A percentile compares a stretch with the other conserved stretches of the same genome.
Evolutionary conservation across 495 filamentous ascomycete species (phyloP).

Genomic region (Apodospora peruviana): DNA sequence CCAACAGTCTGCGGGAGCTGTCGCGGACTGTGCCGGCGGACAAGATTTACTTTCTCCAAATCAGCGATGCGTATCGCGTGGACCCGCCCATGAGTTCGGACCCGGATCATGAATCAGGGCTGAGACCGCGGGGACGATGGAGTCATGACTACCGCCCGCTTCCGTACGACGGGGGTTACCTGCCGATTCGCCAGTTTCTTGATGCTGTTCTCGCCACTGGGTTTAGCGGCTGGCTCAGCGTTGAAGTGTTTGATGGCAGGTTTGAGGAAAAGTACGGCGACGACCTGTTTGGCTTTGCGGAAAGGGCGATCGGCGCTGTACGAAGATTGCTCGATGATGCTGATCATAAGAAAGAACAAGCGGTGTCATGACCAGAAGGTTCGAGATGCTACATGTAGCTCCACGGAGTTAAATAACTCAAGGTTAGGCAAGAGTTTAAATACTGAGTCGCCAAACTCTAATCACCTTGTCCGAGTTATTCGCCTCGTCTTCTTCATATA

Average conservation of each 20-base stretch:
- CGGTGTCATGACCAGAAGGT: too few relatives aligned
- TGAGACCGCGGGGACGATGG: constrained; percentile 61
- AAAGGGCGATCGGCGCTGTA: too few relatives aligned
- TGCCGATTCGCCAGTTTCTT: constrained; percentile 62
- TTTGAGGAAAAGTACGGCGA: constrained; percentile 47
- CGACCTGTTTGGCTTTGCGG: constrained; percentile 39
- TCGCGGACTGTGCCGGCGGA: constrained; percentile 52
- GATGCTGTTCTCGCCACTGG: constrained; percentile 65
- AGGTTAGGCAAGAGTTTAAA: too few relatives aligned
- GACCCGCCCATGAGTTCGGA: constrained; percentile 44
- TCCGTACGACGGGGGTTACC: constrained; percentile 63
- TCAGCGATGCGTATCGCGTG: constrained; percentile 71
- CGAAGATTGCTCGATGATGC: too few relatives aligned
- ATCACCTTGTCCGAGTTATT: too few relatives aligned
- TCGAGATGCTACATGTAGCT: too few relatives aligned
- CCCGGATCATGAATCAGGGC: constrained; percentile 28
- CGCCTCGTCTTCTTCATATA: too few relatives aligned
- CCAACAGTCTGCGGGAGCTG: constrained; percentile 49
- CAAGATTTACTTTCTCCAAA: constrained; percentile 73
- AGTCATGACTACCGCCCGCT: constrained; percentile 66
- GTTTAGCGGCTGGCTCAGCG: constrained; percentile 65
- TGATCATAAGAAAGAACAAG: too few relatives aligned
- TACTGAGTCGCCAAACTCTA: too few relatives aligned
- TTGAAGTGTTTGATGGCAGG: constrained; percentile 71
- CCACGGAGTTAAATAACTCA: too few relatives aligned